Evolutionary conservation across 306 rosid genomes (phyloP).

Genomic region (Malus sylvestris): DNA sequence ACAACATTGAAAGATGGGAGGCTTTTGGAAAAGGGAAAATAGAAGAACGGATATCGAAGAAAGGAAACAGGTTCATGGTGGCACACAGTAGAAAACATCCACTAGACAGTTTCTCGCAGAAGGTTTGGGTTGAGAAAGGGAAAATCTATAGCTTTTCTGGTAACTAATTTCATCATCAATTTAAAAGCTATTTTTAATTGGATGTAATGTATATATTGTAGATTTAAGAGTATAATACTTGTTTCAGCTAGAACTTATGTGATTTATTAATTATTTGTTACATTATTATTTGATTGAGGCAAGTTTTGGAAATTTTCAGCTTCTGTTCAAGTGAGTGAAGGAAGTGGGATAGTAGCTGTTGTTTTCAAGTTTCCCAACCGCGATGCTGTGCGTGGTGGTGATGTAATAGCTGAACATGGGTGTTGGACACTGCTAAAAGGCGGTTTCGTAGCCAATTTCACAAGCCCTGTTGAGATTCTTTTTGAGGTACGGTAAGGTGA

Average conservation of each 20-base stretch:
- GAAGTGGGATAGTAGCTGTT: conserved; percentile 44
- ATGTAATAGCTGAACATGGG: conserved; percentile 44
- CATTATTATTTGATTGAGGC: background rate
- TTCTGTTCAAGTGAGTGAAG: conserved; percentile 68
- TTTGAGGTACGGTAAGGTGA: conserved; percentile 41
- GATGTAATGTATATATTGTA: no score
- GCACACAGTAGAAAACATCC: conserved; percentile 36
- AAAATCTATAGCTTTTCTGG: conserved; percentile 51
- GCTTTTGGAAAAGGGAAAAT: conserved; percentile 49
- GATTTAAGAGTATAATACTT: background rate
- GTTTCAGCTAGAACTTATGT: background rate
- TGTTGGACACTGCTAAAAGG: conserved; percentile 76
- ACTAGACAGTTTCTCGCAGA: conserved; percentile 50
- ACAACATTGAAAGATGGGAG: conserved; percentile 52
- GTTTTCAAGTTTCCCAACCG: conserved; percentile 32
- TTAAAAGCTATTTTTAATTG: background rate
- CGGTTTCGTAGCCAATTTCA: conserved; percentile 53
- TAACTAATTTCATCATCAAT: conserved; percentile 16
- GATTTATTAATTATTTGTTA: background rate
- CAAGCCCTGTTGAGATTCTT: conserved; percentile 40
- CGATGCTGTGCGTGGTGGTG: conserved; percentile 35
- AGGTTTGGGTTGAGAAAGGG: conserved; percentile 48
- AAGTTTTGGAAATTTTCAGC: conserved; percentile 26
- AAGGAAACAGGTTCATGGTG: conserved; percentile 57
- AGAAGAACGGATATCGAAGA: conserved; percentile 35